Conservation (phyloP, 2,329 filamentous ascomycete species). For the Coleophoma cylindrospora region DNA sequence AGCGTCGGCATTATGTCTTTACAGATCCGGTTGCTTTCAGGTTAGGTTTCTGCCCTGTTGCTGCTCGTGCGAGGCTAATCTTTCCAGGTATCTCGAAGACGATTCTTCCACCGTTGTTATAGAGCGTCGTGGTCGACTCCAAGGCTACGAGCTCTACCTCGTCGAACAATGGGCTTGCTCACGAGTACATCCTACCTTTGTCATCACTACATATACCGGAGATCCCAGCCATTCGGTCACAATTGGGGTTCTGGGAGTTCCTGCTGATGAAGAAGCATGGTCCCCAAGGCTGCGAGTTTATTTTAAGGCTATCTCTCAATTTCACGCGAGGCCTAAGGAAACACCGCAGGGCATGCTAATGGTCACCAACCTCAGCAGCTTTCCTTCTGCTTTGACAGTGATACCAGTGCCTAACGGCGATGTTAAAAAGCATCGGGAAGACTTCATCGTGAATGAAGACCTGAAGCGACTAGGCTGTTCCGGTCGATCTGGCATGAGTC, state of each 20-base stretch:
- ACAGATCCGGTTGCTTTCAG: conserved; percentile 62
- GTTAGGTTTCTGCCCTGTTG: conserved; percentile 13
- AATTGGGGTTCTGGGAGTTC: conserved; percentile 76
- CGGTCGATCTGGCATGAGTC: conserved; percentile 77
- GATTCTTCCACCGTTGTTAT: conserved; percentile 73
- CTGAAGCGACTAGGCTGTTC: conserved; percentile 90
- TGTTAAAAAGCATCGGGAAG: conserved; percentile 69
- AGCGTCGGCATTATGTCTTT: conserved; percentile 55
- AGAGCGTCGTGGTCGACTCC: conserved; percentile 62
- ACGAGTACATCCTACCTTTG: conserved; percentile 79
- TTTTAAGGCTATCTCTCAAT: conserved; percentile 80
- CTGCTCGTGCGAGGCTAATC: conserved; percentile 1
- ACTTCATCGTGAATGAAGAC: conserved; percentile 92
- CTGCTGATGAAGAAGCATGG: conserved; percentile 75
- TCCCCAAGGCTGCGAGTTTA: conserved; percentile 75
- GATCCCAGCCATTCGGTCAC: conserved; percentile 74
- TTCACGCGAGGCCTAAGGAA: conserved; percentile 77
- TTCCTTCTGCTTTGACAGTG: conserved; percentile 89
- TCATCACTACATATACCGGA: conserved; percentile 90
- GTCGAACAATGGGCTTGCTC: conserved; percentile 99
- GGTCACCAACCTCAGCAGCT: conserved; percentile 89
- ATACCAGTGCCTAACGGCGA: conserved; percentile 87
- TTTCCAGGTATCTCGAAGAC: conserved; percentile 70
- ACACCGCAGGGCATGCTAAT: conserved; percentile 81
- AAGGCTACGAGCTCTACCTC: conserved; percentile 87